Percentiles rank a stretch among this genome's conserved stretches.
Evolutionary conservation across 1,284 basidiomycete species (phyloP).

Genomic region (Puccinia polysora): DNA sequence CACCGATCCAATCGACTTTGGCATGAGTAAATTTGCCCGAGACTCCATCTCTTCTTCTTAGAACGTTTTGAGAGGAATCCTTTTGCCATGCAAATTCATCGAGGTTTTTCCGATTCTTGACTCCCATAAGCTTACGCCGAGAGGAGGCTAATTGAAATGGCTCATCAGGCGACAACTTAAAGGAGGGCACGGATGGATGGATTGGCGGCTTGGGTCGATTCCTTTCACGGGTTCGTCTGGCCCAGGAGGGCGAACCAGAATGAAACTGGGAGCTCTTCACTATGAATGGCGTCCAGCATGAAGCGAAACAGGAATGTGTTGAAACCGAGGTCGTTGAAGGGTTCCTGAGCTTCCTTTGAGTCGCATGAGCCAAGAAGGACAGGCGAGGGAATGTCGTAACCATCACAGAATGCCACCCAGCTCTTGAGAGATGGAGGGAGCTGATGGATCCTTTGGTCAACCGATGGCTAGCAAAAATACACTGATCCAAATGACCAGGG

Average conservation of each 20-base stretch:
- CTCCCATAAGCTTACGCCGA: slow-evolving; percentile 36
- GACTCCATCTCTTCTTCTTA: slow-evolving; percentile 35
- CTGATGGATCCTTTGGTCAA: no score
- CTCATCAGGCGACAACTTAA: slow-evolving; percentile 25
- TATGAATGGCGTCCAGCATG: not conserved
- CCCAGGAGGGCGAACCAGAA: slow-evolving; percentile 8
- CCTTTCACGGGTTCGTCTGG: slow-evolving; percentile 27
- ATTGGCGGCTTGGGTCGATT: slow-evolving; percentile 35
- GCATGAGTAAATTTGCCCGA: slow-evolving; percentile 41
- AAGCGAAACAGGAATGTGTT: not conserved
- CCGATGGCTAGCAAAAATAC: no score
- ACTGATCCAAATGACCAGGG: no score
- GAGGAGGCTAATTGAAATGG: slow-evolving; percentile 13
- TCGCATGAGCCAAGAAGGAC: no score
- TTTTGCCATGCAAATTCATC: slow-evolving; percentile 42
- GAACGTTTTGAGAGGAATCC: slow-evolving; percentile 33
- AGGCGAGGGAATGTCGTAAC: no score
- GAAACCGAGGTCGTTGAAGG: not conserved
- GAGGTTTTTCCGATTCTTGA: slow-evolving; percentile 31
- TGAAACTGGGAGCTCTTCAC: slow-evolving; percentile 20
- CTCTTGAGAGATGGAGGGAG: no score
- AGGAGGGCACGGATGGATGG: slow-evolving; percentile 41
- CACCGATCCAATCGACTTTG: slow-evolving; percentile 39
- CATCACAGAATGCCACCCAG: no score
- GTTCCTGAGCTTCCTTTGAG: no score